A percentile compares a stretch with the other conserved stretches of the same genome.
Conservation (phyloP, 208 protist genomes). For the Leishmania mexicana region DNA sequence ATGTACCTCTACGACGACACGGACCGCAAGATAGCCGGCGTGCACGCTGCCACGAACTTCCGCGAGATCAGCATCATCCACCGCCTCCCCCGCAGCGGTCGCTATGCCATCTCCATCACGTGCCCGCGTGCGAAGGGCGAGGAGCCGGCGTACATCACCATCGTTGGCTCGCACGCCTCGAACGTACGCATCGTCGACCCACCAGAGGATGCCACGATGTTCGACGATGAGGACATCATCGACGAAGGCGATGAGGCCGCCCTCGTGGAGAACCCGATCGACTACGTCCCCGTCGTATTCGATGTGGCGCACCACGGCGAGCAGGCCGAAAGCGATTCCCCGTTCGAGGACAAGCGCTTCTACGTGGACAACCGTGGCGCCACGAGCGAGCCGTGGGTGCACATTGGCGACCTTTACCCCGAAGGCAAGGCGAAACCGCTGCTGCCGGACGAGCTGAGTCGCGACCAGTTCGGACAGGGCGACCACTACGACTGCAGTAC, state of each 20-base stretch:
- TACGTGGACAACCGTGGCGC: constrained; percentile 50
- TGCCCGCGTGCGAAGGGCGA: constrained; percentile 61
- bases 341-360: constrained; percentile 60
- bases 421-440: constrained; percentile 59
- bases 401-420: constrained; percentile 74
- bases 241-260: constrained; percentile 63
- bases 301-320: constrained; percentile 30
- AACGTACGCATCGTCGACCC: constrained; percentile 66
- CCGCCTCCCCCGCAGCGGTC: constrained; percentile 48
- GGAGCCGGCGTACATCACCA: constrained; percentile 49
- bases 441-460: constrained; percentile 45
- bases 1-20: constrained; percentile 83
- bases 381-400: constrained; percentile 54
- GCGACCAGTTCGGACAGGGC: constrained; percentile 63
- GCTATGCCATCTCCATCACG: constrained; percentile 72
- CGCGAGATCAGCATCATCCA: constrained; percentile 76
- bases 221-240: constrained; percentile 79
- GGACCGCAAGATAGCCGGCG: constrained; percentile 57
- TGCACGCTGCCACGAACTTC: constrained; percentile 82
- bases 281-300: constrained; percentile 55
- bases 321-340: constrained; percentile 50
- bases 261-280: constrained; percentile 40
- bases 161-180: constrained; percentile 38
- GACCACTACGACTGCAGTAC: constrained; percentile 65
- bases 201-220: constrained; percentile 64